These are phyloP conservation scores for Xylaria palmicola DNA, from an alignment of 495 filamentous ascomycete genomes.

Conservation along the genomic window DNA sequence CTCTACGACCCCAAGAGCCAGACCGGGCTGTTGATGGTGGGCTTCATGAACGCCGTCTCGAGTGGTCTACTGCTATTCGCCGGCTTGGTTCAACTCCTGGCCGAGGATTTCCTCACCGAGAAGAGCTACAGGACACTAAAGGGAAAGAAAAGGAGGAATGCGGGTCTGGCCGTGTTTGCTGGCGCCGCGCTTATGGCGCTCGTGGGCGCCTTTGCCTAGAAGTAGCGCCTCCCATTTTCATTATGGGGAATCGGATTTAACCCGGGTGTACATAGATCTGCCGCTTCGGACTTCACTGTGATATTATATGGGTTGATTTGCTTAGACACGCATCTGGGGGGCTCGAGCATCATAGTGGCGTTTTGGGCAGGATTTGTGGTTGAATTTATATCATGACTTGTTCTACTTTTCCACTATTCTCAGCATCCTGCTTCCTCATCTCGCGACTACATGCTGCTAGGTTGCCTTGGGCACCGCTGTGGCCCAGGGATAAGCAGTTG, in stretches of 20 bases:
- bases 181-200: slow-evolving; percentile 82
- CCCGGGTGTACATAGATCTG: neutral
- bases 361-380: neutral
- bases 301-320: neutral
- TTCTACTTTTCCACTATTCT: neutral
- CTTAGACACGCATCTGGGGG: neutral
- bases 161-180: slow-evolving; percentile 71
- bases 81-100: slow-evolving; percentile 84
- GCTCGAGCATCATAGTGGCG: slow-evolving; percentile 4
- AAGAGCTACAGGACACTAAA: slow-evolving; percentile 75
- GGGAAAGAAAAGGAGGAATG: slow-evolving; percentile 69
- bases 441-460: neutral
- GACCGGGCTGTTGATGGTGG: slow-evolving; percentile 84
- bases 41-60: slow-evolving; percentile 88
- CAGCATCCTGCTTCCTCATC: neutral
- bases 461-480: slow-evolving; percentile 36
- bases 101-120: slow-evolving; percentile 91
- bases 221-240: neutral
- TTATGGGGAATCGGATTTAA: neutral
- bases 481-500: slow-evolving; percentile 49
- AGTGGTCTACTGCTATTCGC: slow-evolving; percentile 87
- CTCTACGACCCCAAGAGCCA: slow-evolving; percentile 82
- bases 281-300: neutral
- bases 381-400: neutral
- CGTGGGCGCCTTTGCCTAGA: slow-evolving; percentile 84